Evolutionary conservation across 2,329 filamentous ascomycete genomes (phyloP).

Genomic region (Piedraia hortae): DNA sequence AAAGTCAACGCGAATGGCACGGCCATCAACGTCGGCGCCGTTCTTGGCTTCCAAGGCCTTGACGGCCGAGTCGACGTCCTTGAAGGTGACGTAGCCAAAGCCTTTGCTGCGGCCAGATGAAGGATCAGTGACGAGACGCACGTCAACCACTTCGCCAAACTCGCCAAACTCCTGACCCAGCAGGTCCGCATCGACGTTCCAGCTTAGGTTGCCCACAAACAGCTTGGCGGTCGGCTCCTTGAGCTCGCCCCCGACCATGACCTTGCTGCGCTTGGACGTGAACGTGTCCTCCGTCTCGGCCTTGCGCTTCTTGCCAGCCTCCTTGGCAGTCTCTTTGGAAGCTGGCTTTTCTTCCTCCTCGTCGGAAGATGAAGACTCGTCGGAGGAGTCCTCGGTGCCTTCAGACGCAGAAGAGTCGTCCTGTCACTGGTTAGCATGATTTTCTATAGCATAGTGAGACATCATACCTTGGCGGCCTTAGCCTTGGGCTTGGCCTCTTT

Average conservation of each 20-base stretch:
- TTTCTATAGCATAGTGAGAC: constrained; percentile 3
- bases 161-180: constrained; percentile 57
- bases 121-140: constrained; percentile 62
- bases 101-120: constrained; percentile 58
- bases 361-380: constrained; percentile 12
- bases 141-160: constrained; percentile 43
- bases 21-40: constrained; percentile 44
- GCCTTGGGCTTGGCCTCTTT: constrained; percentile 11
- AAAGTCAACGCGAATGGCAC: constrained; percentile 52
- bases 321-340: constrained; percentile 14
- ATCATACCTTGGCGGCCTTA: constrained; percentile 10
- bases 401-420: constrained; percentile 1
- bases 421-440: neutral
- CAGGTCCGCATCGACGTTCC: constrained; percentile 66
- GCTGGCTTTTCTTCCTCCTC: constrained; percentile 16
- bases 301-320: constrained; percentile 38
- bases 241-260: constrained; percentile 13
- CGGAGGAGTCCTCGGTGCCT: constrained; percentile 3
- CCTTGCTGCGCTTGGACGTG: constrained; percentile 34
- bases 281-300: constrained; percentile 25
- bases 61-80: constrained; percentile 34
- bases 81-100: constrained; percentile 82
- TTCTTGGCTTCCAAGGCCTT: constrained; percentile 52
- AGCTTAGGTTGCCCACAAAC: constrained; percentile 74
- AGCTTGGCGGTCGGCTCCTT: constrained; percentile 34